Percentiles rank a stretch among this genome's conserved stretches.
These are phyloP conservation scores for Sclerotinia minor DNA, from an alignment of 2,329 filamentous ascomycete species.

Conservation along the genomic window DNA sequence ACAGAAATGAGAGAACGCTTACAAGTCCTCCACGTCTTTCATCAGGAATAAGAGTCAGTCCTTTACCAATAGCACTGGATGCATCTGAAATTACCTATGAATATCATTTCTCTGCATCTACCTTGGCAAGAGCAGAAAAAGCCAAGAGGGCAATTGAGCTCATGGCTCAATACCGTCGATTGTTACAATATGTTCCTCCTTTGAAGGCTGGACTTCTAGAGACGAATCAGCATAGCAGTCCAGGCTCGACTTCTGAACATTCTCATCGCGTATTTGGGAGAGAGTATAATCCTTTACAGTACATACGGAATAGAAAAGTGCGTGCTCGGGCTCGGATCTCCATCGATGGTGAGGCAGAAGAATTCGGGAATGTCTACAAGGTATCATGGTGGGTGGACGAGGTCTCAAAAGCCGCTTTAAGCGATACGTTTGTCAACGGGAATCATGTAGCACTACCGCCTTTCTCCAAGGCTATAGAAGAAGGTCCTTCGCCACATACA, in stretches of 20 bases:
- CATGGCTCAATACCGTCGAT: slow-evolving; percentile 76
- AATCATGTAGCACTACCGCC: slow-evolving; percentile 48
- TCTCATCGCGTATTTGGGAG: slow-evolving; percentile 54
- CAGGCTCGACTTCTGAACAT: slow-evolving; percentile 42
- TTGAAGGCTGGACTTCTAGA: slow-evolving; percentile 52
- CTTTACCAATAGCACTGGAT: slow-evolving; percentile 53
- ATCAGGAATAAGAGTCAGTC: slow-evolving; percentile 47
- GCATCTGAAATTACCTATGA: slow-evolving; percentile 50
- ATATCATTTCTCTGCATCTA: slow-evolving; percentile 75
- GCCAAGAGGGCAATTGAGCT: slow-evolving; percentile 84
- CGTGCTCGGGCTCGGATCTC: slow-evolving; percentile 73
- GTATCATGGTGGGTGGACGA: slow-evolving; percentile 78
- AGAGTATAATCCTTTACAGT: slow-evolving; percentile 87
- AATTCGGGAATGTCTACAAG: slow-evolving; percentile 71
- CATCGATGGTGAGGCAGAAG: slow-evolving; percentile 72
- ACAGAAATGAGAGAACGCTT: slow-evolving; percentile 42
- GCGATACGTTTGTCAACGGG: slow-evolving; percentile 33
- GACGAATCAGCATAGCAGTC: slow-evolving; percentile 46
- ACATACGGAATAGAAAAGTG: slow-evolving; percentile 85
- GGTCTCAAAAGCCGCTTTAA: slow-evolving; percentile 45
- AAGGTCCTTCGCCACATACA: slow-evolving; percentile 35
- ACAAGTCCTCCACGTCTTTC: slow-evolving; percentile 45
- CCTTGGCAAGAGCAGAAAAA: slow-evolving; percentile 77
- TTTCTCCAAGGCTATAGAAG: slow-evolving; percentile 41
- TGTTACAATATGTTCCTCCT: slow-evolving; percentile 78